Base-by-base conservation (phyloP, 1,284 basidiomycete species). In the Ganoderma meredithae region DNA sequence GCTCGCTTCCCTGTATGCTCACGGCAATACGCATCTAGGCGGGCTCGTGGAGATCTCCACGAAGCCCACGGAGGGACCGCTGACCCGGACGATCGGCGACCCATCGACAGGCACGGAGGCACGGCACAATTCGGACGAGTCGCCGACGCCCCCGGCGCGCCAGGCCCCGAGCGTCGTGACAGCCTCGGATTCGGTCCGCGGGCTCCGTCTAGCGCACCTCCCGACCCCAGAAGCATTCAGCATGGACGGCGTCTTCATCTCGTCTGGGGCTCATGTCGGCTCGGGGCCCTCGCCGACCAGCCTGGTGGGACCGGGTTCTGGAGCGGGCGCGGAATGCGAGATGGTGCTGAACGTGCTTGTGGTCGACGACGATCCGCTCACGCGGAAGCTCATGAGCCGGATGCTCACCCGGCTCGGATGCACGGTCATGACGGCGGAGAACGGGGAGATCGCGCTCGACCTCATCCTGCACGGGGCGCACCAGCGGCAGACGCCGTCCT, bases 361-460 rank as follows among this genome's bases (percentile, higher is more conserved):
- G 2, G 93, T 94, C 0, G 93, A 94, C 73, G 92, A 94, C 72
- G 93, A 94, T 78, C 83, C 85, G 33, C 80, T 96, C 66, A 96
- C 95, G 49, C 87, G 95, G 60, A 90, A 85, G 70, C 83, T 96
- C 69, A 96, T 97, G 95, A 87, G 86, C 60, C 85, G 95, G 47
- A 89, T 95, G 81, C 83, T 97, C 64, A 87, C 88, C 25, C 85
- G 94, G 19, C 81, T 97, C 4, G 95, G 95, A 1, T 95, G 94
- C 79, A 79, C 80, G 55, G 94, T 96, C 22, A 83, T 86, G 2
- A 90, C 88, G 5, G 95, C 96, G n/a, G 94, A 96, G 80, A 96
- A 97, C 75, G 95, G 95, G 6, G 88, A 91, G 76, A 81, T 92
- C 39, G 95, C 95, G 7, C 81, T 96, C 61, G 90, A 93, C 68